Conservation (phyloP, 2,329 filamentous ascomycete species). For the Colletotrichum tofieldiae region DNA sequence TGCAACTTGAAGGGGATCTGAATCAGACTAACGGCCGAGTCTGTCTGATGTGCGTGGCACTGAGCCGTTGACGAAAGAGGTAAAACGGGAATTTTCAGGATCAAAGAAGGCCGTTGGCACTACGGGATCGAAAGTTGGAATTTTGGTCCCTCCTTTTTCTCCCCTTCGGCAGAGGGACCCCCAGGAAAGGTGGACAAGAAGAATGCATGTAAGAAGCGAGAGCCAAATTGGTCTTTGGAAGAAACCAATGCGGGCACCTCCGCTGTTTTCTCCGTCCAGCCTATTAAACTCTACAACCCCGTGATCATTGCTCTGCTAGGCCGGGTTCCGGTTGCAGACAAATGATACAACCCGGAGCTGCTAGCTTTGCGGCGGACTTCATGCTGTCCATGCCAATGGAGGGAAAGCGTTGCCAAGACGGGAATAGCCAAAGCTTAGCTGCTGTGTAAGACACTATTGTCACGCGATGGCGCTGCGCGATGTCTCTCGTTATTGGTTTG, state of each 20-base stretch:
- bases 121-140: not conserved
- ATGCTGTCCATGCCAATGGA: not conserved
- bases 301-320: not conserved
- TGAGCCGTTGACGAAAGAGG: not conserved
- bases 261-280: not conserved
- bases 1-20: not conserved
- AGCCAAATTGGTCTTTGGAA: not conserved
- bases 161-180: not conserved
- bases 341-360: not conserved
- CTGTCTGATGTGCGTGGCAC: not conserved
- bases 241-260: not conserved
- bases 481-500: slow-evolving; percentile 14
- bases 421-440: slow-evolving; percentile 13
- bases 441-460: not conserved
- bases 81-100: not conserved
- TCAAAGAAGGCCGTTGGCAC: slow-evolving; percentile 3
- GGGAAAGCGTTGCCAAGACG: not conserved
- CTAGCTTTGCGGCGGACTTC: not conserved
- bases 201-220: not conserved
- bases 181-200: not conserved
- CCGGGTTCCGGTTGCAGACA: slow-evolving; percentile 5
- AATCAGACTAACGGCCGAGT: not conserved
- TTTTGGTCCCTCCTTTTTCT: not conserved
- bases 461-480: slow-evolving; percentile 10
- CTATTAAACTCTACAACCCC: not conserved